These are phyloP conservation scores for Crithidia expoeki DNA, from an alignment of 208 protist species.

Conservation along the genomic window DNA sequence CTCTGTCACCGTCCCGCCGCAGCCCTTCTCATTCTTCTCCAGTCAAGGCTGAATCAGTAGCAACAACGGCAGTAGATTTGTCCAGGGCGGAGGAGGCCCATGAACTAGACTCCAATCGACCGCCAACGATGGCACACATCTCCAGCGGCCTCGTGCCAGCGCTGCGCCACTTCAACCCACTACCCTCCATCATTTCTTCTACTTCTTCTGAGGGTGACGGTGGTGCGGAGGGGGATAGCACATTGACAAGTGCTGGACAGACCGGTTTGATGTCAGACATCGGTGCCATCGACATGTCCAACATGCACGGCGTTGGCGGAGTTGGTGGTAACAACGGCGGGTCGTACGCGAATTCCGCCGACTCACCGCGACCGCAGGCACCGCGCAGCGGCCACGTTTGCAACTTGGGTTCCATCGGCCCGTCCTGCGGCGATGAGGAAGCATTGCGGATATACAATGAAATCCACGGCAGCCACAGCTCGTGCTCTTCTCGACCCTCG, in stretches of 20 bases:
- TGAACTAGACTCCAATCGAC: slow-evolving; percentile 11
- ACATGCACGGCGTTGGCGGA: background rate
- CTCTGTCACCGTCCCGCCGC: background rate
- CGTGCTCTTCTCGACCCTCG: background rate
- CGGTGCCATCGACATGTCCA: too few species aligned
- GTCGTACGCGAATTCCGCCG: background rate
- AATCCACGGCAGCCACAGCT: slow-evolving; percentile 42
- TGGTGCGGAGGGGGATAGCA: background rate
- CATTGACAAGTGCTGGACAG: too few species aligned
- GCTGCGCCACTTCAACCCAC: background rate
- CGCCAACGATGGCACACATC: slow-evolving; percentile 33
- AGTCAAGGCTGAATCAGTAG: background rate
- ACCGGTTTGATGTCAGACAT: too few species aligned
- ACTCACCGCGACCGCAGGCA: slow-evolving; percentile 22
- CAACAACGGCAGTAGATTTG: too few species aligned
- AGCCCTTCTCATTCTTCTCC: background rate
- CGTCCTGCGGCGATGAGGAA: slow-evolving; percentile 29
- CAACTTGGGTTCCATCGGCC: slow-evolving; percentile 38
- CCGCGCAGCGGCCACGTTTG: slow-evolving; percentile 28
- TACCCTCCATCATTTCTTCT: background rate
- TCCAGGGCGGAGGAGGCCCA: background rate
- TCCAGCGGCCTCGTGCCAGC: slow-evolving; percentile 25
- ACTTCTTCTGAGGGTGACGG: background rate
- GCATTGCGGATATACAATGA: slow-evolving; percentile 49
- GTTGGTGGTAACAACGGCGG: background rate